Base-by-base conservation (phyloP, 2,329 filamentous ascomycete species). In the Epichloe scottii region DNA sequence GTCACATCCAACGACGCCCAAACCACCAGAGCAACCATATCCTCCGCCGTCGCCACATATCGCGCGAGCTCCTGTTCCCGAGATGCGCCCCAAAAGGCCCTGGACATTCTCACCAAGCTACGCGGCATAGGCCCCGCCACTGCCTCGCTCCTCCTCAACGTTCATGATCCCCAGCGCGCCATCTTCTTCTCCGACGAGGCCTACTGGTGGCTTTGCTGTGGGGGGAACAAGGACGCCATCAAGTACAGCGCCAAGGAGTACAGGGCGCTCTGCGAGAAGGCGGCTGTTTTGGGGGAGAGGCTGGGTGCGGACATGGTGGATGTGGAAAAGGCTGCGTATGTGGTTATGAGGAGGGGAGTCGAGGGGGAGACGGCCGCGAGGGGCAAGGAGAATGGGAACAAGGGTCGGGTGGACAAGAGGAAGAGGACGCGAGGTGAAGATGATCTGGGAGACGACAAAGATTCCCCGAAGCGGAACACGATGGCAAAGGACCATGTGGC, bases 171-270 rank as follows among this genome's bases (percentile, higher is more conserved):
- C 0, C 64, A 71, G 0, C 66, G 68, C 12, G 72, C 82, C 46
- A 76, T 86, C 2, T 91, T 91, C 71, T 91, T 91, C 67, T 85
- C 82, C 2, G 88, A 94, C 60, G 87, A 93, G 66, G 74, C 83
- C 3, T 91, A 82, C 61, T 76, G 82, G 56, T 91, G 85, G 85
- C 67, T 85, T 5, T 78, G 78, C 59, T 44, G 76, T 61, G 63
- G 66, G n/a, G 73, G 73, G 0, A 67, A 69, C 40, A 74, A 69
- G 50, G 66, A 60, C 0, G 66, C 70, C 23, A 82, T 88, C 63
- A 85, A 82, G 65, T 93, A 93, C 66, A 84, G 74, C 41, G 65
- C 68, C 19, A 81, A 81, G 57, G 86, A 90, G 66, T 91, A 89
- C 58, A 64, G 69, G 40, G 65, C 68, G n/a, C 63, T 91, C 23